These are phyloP conservation scores for Crataegus laevigata DNA, from an alignment of 306 rosid genomes.

Conservation along the genomic window DNA sequence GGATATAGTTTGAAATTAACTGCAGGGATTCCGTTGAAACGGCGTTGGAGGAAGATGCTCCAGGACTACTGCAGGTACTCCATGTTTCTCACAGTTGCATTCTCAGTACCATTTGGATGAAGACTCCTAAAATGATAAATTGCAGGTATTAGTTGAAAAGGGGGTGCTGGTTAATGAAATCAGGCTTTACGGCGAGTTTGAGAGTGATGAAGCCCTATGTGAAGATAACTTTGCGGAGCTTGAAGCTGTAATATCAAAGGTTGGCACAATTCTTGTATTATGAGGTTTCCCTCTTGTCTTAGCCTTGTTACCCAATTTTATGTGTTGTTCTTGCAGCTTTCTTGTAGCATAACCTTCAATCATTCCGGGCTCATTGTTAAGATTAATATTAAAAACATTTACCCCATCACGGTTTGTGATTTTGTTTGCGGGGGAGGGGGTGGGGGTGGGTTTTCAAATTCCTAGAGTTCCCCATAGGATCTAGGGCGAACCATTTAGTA, in stretches of 20 bases:
- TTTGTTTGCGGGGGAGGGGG: too few relatives aligned
- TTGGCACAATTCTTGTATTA: constrained; percentile 19
- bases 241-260: constrained; percentile 76
- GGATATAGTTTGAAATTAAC: constrained; percentile 3
- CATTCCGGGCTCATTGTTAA: background rate
- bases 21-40: constrained; percentile 79
- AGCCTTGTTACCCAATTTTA: constrained; percentile 1
- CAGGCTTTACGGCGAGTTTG: constrained; percentile 73
- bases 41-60: constrained; percentile 93
- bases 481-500: background rate
- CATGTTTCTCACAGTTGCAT: constrained; percentile 20
- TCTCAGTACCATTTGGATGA: constrained; percentile 19
- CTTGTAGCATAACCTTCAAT: background rate
- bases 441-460: background rate
- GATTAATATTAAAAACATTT: background rate
- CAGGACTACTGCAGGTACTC: constrained; percentile 86
- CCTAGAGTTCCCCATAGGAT: background rate
- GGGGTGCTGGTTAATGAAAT: constrained; percentile 72
- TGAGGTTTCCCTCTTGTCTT: constrained; percentile 8
- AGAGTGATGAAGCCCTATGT: constrained; percentile 48
- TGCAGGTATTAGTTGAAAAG: constrained; percentile 67
- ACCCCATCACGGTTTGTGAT: background rate
- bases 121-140: constrained; percentile 26
- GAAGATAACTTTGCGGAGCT: constrained; percentile 68
- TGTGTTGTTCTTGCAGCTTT: background rate